These are phyloP conservation scores for Coleophoma cylindrospora DNA, from an alignment of 2,329 filamentous ascomycete species.

Conservation along the genomic window DNA sequence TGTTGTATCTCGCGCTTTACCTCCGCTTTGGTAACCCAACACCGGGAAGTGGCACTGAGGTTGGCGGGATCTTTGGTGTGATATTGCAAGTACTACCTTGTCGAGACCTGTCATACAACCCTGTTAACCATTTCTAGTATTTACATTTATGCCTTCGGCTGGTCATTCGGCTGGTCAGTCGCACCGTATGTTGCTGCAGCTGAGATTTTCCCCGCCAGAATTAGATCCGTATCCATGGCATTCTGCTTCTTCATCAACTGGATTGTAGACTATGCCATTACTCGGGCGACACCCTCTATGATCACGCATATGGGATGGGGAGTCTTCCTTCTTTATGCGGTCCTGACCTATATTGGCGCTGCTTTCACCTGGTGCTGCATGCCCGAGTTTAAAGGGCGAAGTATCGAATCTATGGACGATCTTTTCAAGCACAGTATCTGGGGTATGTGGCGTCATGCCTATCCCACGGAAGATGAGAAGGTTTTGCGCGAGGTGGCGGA, in stretches of 20 bases:
- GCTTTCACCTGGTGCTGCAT: slow-evolving; percentile 1
- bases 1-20: slow-evolving; percentile 65
- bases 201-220: background rate
- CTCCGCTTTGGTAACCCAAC: slow-evolving; percentile 54
- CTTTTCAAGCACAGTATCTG: slow-evolving; percentile 1
- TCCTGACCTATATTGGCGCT: background rate
- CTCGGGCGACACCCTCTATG: background rate
- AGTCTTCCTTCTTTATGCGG: background rate
- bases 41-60: slow-evolving; percentile 33
- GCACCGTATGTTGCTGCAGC: slow-evolving; percentile 17
- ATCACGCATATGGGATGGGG: slow-evolving; percentile 1
- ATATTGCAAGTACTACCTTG: slow-evolving; percentile 18
- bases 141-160: slow-evolving; percentile 25
- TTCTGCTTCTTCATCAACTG: slow-evolving; percentile 2
- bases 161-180: slow-evolving; percentile 18
- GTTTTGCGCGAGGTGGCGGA: background rate
- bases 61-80: slow-evolving; percentile 35
- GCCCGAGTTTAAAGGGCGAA: background rate
- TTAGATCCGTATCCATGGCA: background rate
- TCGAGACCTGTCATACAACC: background rate
- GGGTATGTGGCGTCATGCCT: slow-evolving; percentile 1
- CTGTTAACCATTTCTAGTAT: slow-evolving; percentile 5
- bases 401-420: slow-evolving; percentile 1
- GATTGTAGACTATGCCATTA: background rate
- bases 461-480: background rate